These are phyloP conservation scores for Triangularia verruculosa DNA, from an alignment of 2,329 filamentous ascomycete species.

Conservation along the genomic window DNA sequence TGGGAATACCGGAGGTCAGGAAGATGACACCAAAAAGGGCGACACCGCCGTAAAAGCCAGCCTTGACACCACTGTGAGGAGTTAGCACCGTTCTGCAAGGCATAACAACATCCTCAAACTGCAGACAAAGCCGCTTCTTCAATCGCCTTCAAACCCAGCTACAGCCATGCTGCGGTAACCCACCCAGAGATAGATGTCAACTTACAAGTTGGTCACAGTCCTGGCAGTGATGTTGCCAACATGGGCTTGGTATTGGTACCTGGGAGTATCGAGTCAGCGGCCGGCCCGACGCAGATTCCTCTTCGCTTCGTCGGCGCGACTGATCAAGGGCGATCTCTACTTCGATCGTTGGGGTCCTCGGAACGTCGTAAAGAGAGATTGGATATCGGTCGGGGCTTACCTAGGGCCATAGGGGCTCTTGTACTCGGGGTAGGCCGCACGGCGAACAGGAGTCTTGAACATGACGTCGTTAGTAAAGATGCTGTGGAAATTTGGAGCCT, in stretches of 20 bases:
- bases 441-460: constrained; percentile 46
- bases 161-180: neutral
- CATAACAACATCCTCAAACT: neutral
- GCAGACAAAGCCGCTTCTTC: neutral
- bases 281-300: neutral
- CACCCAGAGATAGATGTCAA: constrained; percentile 18
- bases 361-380: neutral
- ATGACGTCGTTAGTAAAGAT: constrained; percentile 32
- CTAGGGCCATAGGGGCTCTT: constrained; percentile 64
- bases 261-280: constrained; percentile 37
- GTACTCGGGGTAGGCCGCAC: constrained; percentile 44
- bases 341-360: neutral
- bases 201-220: constrained; percentile 52
- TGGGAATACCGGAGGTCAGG: constrained; percentile 61
- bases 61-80: constrained; percentile 46
- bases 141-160: neutral
- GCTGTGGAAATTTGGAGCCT: neutral
- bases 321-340: constrained; percentile 14
- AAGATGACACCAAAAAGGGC: constrained; percentile 57
- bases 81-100: constrained; percentile 13
- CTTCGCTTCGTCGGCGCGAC: neutral
- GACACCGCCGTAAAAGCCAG: constrained; percentile 55
- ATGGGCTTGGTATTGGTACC: constrained; percentile 59
- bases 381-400: constrained; percentile 44
- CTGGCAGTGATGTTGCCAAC: constrained; percentile 51